Conservation (phyloP, 1,284 basidiomycete species). For the Puccinia novopanici region DNA sequence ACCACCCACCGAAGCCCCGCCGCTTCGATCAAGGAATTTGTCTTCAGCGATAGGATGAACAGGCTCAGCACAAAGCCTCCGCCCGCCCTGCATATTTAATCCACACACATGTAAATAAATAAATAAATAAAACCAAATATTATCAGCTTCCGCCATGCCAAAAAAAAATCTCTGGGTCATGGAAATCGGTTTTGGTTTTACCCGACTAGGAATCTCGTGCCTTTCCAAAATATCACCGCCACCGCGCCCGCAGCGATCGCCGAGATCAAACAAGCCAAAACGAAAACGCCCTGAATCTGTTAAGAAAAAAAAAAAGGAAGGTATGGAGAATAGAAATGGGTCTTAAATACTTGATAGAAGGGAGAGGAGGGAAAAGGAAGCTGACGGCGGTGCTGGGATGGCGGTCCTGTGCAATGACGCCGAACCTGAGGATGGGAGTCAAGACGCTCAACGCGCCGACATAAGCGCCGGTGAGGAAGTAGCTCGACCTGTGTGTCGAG, state of each 20-base stretch:
- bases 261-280: slow-evolving; percentile 31
- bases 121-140: background rate
- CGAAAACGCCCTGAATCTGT: slow-evolving; percentile 43
- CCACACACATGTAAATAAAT: too few relatives aligned
- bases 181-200: background rate
- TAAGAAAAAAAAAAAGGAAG: too few relatives aligned
- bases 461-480: slow-evolving; percentile 49
- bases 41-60: slow-evolving; percentile 42
- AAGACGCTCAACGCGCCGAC: slow-evolving; percentile 35
- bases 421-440: slow-evolving; percentile 48
- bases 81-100: background rate
- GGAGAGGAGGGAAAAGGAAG: background rate
- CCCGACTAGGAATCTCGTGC: slow-evolving; percentile 47
- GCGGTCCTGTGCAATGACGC: slow-evolving; percentile 45
- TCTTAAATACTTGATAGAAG: too few relatives aligned
- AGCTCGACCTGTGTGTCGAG: slow-evolving; percentile 39
- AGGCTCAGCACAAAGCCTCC: slow-evolving; percentile 40
- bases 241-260: slow-evolving; percentile 41
- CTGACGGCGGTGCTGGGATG: slow-evolving; percentile 34
- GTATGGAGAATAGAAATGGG: background rate
- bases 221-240: slow-evolving; percentile 50
- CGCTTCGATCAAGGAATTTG: slow-evolving; percentile 28
- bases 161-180: too few relatives aligned
- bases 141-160: background rate
- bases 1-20: slow-evolving; percentile 40